phyloP scores from a whole-genome alignment of 116 monocot genomes.

The Phalaenopsis hybrid region DNA sequence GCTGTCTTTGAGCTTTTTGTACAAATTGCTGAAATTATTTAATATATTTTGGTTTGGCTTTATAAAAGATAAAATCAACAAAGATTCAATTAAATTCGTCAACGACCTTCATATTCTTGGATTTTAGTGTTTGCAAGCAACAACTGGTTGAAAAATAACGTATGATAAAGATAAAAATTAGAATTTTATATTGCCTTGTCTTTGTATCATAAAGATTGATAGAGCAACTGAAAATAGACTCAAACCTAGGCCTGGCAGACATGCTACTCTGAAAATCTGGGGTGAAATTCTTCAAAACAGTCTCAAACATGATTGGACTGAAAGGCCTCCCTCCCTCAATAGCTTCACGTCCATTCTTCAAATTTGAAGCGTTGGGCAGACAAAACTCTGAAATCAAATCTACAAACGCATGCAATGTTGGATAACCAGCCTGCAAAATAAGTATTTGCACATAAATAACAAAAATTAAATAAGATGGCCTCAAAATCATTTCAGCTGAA shows the following conservation, averaged over 20 bases:
- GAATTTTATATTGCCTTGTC: background rate
- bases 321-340: constrained; percentile 53
- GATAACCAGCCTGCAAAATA: constrained; percentile 59
- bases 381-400: constrained; percentile 68
- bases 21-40: too few relatives aligned
- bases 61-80: background rate
- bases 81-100: background rate
- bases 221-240: constrained; percentile 2
- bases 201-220: background rate
- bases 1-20: too few relatives aligned
- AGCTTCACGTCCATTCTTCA: constrained; percentile 22
- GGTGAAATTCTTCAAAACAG: constrained; percentile 57
- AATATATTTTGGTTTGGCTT: too few relatives aligned
- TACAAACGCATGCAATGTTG: constrained; percentile 69
- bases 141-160: background rate
- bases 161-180: background rate
- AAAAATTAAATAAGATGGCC: constrained; percentile 7
- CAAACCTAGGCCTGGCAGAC: constrained; percentile 70
- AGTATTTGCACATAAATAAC: background rate
- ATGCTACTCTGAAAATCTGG: constrained; percentile 50
- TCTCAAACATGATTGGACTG: constrained; percentile 69
- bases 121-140: background rate
- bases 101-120: background rate
- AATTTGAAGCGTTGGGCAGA: constrained; percentile 38
- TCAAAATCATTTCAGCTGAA: background rate